Base-by-base conservation (phyloP, 2,329 filamentous ascomycete species). In the Mycosphaerelloides madeirae region DNA sequence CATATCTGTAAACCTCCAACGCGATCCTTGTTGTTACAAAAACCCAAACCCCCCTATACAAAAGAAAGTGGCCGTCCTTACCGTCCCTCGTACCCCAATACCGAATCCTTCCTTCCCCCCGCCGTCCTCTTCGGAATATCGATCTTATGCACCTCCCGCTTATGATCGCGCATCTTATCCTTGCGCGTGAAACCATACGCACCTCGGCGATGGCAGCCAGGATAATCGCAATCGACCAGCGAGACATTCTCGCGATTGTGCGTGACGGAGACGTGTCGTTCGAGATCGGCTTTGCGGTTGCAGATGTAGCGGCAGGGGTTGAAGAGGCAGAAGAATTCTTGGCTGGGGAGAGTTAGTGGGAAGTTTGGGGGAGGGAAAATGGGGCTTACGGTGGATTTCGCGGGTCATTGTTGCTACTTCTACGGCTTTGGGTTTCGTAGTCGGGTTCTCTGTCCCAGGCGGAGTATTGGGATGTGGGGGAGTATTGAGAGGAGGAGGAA, bases 111-210 rank as follows among this genome's bases (percentile, higher is more conserved):
- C 22, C 9, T 25, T 9, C 22, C 22, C 22, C 6, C 22, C 9
- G 22, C 22, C 38, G 29, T 44, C 39, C 43, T 43, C 55, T 71
- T 71, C 14, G 66, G 67, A 32, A 71, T 67, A 38, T 74, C 66
- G 35, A 71, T 60, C 43, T 73, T 69, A 56, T 81, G 79, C 48
- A 73, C 78, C 33, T 75, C 75, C 41, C 78, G 65, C 41, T 76
- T 59, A 58, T 82, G 79, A 55, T 81, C 79, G 31, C 68, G 68
- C 31, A 79, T 65, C 55, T 81, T 78, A 54, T 82, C 79, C 41
- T 71, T 67, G 5, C 78, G 68, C 3, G 74, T 73, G 54, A 81
- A 81, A 1, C 77, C 78, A 47, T 69, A 64, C 31, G 50, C 56
- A 4, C 74, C 75, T 14, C 32, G 36, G 13, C 74, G 68, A 31